Base-by-base conservation (phyloP, 208 protist species). In the Leishmania tropica region DNA sequence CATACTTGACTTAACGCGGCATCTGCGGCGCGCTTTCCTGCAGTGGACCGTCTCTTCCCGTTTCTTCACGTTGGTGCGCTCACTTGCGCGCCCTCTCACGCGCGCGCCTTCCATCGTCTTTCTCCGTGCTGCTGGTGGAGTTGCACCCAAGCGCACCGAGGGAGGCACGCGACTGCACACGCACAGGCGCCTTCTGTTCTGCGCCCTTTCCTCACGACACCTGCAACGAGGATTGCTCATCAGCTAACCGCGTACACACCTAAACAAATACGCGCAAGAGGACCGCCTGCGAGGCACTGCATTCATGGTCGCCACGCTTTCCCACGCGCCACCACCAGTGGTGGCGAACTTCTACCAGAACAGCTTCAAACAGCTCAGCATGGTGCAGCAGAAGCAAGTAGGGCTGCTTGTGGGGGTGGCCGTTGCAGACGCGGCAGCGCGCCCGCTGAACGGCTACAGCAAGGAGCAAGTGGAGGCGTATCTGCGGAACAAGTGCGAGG, bases 311-410 rank as follows among this genome's bases (percentile, higher is more conserved):
- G 54, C 85, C 2, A 56, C 45, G 24, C 77, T 88, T 6, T 83
- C 73, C 0, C 80, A 84, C 70, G 68, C 77, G 48, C 75, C 80
- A n/a, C n/a, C 37, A 40, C 84, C 68, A 21, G 81, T 76, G 53
- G 83, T 86, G 35, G 75, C 81, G 47, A 94, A 95, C 81, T 96
- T 95, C 60, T 98, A 96, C 75, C 81, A 94, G 73, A 96, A 88
- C 76, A 96, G 93, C 81, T 95, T 96, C 85, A 94, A 90, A 35
- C 95, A 98, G 72, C 92, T 96, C n/a, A 95, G 89, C 75, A 88
- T 85, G 70, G 80, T 96, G 11, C 93, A 96, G 75, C 95, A 98
- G 81, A 80, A 83, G 67, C 95, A 98, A 79, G 89, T 93, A 8
- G 95, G 95, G 0, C 80, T 96, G 60, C 24, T 98, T 3, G 80